phyloP scores from a whole-genome alignment of 805 yeast species.

The Soucietia sequanensis region DNA sequence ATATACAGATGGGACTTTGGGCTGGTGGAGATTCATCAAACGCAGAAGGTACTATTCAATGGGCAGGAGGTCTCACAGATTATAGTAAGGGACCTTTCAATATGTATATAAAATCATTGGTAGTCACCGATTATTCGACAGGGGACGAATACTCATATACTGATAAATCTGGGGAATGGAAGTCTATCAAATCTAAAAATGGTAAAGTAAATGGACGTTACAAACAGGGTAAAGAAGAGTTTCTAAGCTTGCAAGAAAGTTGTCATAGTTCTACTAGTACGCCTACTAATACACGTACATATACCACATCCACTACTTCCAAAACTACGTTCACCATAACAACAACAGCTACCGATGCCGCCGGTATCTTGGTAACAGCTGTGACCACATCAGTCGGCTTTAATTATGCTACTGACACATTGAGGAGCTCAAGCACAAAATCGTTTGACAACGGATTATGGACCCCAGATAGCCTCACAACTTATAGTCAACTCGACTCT shows the following conservation, averaged over 20 bases:
- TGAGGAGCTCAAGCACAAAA: background rate
- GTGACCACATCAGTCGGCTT: background rate
- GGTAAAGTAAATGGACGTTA: conserved; percentile 65
- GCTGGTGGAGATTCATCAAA: conserved; percentile 77
- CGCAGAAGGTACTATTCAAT: conserved; percentile 65
- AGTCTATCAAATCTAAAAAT: conserved; percentile 53
- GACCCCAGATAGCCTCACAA: background rate
- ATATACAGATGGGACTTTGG: conserved; percentile 67
- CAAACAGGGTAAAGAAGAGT: conserved; percentile 36
- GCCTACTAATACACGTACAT: conserved; percentile 17
- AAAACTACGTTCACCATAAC: conserved; percentile 1
- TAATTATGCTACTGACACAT: background rate
- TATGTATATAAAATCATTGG: conserved; percentile 58
- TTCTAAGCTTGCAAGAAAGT: conserved; percentile 32
- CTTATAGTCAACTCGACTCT: background rate
- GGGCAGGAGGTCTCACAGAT: conserved; percentile 81
- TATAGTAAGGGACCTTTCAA: conserved; percentile 65
- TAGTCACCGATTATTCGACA: conserved; percentile 68
- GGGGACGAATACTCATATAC: conserved; percentile 58
- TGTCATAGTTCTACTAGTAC: conserved; percentile 6
- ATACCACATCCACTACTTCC: too few relatives aligned
- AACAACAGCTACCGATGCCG: background rate
- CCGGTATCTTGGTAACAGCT: background rate
- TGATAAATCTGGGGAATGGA: conserved; percentile 57
- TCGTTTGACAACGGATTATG: background rate